Percentiles rank a stretch among this genome's conserved stretches.
Evolutionary conservation across 1,284 basidiomycete genomes (phyloP).

Genomic region (Cerioporus squamosus): DNA sequence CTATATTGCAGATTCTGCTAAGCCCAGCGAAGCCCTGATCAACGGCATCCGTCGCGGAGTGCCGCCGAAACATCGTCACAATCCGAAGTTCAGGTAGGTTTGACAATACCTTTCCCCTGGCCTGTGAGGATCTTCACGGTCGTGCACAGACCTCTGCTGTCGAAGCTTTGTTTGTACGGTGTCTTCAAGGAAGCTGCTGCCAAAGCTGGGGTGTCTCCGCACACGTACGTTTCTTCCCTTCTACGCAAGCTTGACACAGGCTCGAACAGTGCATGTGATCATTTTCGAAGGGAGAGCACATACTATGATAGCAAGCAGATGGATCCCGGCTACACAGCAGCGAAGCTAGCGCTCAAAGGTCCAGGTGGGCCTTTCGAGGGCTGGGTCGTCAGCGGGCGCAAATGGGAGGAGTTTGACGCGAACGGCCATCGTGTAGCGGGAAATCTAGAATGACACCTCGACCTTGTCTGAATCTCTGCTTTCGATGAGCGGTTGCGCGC

Average conservation of each 20-base stretch:
- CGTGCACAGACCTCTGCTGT: conserved; percentile 34
- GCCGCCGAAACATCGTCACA: conserved; percentile 66
- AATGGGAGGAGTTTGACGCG: conserved; percentile 36
- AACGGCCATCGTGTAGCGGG: conserved; percentile 2
- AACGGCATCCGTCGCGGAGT: conserved; percentile 80
- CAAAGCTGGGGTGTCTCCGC: not conserved
- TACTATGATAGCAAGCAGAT: conserved; percentile 29
- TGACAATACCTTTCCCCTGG: conserved; percentile 10
- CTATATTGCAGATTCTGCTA: conserved; percentile 60
- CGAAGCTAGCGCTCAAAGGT: conserved; percentile 28
- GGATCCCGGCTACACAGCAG: conserved; percentile 27
- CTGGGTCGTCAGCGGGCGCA: conserved; percentile 36
- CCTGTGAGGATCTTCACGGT: not conserved
- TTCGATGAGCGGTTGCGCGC: too few relatives aligned
- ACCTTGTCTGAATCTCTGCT: too few relatives aligned
- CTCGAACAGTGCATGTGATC: not conserved
- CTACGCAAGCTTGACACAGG: not conserved
- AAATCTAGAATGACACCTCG: too few relatives aligned
- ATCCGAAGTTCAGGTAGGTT: conserved; percentile 61
- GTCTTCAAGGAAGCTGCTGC: conserved; percentile 21
- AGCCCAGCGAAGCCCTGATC: conserved; percentile 63
- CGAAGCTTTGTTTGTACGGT: conserved; percentile 35
- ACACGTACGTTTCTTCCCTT: not conserved
- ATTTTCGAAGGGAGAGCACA: conserved; percentile 9
- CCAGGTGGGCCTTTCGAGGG: conserved; percentile 34